These are phyloP conservation scores for Dillenia turbinata DNA, from an alignment of 164 flowering plant genomes.

Conservation along the genomic window DNA sequence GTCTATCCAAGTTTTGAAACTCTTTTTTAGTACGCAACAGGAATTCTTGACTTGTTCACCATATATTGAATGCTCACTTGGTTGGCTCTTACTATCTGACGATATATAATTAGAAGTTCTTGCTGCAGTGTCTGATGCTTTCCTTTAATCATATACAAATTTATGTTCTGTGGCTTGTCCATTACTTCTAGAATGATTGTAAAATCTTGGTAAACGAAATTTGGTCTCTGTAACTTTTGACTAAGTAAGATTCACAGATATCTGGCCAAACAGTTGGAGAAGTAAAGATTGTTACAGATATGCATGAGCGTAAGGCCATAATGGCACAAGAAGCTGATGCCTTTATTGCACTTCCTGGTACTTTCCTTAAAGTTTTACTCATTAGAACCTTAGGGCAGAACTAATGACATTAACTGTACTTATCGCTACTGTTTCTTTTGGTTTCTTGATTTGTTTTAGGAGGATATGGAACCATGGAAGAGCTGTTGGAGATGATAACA, in stretches of 20 bases:
- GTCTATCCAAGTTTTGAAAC: too few species aligned
- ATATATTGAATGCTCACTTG: too few species aligned
- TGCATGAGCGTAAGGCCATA: conserved; percentile 90
- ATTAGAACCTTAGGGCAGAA: background rate
- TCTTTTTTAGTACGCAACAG: too few species aligned
- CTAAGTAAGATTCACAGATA: conserved; percentile 43
- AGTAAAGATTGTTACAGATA: conserved; percentile 67
- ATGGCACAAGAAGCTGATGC: conserved; percentile 88
- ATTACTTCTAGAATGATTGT: too few species aligned
- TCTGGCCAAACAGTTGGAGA: conserved; percentile 85
- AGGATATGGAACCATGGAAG: conserved; percentile 98
- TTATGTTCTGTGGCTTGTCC: background rate
- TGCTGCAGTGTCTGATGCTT: background rate
- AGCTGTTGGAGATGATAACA: conserved; percentile 81
- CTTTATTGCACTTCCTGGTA: conserved; percentile 96
- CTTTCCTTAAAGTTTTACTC: background rate
- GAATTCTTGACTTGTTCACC: too few species aligned
- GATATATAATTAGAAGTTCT: too few species aligned
- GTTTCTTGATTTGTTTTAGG: conserved; percentile 35
- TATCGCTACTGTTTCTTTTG: too few species aligned
- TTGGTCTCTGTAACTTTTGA: background rate
- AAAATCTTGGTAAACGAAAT: background rate
- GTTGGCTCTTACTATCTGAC: too few species aligned
- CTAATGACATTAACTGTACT: too few species aligned
- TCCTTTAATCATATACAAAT: background rate